A percentile compares a stretch with the other conserved stretches of the same genome.
These are phyloP conservation scores for Candida fluviatilis DNA, from an alignment of 805 yeast species.

Conservation along the genomic window DNA sequence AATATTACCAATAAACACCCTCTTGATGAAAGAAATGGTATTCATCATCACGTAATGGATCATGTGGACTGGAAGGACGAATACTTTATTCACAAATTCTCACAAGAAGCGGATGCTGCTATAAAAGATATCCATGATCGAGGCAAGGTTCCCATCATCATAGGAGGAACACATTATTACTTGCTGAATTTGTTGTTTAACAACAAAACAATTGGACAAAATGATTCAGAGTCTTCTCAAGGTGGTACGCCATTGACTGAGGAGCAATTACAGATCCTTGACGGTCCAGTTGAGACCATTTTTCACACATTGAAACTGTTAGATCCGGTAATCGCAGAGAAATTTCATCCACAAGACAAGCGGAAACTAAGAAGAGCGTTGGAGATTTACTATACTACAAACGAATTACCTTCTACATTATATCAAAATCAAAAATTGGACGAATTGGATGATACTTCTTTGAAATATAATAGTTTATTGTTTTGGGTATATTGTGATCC, in stretches of 20 bases:
- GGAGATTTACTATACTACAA: slow-evolving; percentile 70
- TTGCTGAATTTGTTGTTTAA: slow-evolving; percentile 71
- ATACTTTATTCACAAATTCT: slow-evolving; percentile 76
- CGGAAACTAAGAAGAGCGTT: slow-evolving; percentile 76
- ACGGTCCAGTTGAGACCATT: slow-evolving; percentile 50
- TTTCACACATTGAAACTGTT: slow-evolving; percentile 43
- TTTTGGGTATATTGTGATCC: slow-evolving; percentile 81
- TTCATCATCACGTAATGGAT: slow-evolving; percentile 85
- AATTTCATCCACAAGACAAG: slow-evolving; percentile 89
- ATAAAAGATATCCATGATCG: slow-evolving; percentile 62
- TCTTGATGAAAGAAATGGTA: slow-evolving; percentile 61
- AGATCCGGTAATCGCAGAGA: slow-evolving; percentile 72
- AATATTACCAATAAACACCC: slow-evolving; percentile 94
- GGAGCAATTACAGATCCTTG: slow-evolving; percentile 40
- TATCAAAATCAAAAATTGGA: slow-evolving; percentile 56
- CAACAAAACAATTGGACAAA: slow-evolving; percentile 55
- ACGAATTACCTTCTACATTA: slow-evolving; percentile 63
- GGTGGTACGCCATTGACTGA: slow-evolving; percentile 25
- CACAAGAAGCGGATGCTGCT: slow-evolving; percentile 58
- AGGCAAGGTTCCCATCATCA: slow-evolving; percentile 78
- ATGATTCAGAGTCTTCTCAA: slow-evolving; percentile 8
- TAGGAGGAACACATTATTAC: slow-evolving; percentile 97
- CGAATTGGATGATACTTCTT: slow-evolving; percentile 39
- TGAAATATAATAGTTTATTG: slow-evolving; percentile 60
- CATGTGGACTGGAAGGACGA: slow-evolving; percentile 79